Evolutionary conservation across 2,329 filamentous ascomycete genomes (phyloP).

Genomic region (Magnaporthiopsis poae): DNA sequence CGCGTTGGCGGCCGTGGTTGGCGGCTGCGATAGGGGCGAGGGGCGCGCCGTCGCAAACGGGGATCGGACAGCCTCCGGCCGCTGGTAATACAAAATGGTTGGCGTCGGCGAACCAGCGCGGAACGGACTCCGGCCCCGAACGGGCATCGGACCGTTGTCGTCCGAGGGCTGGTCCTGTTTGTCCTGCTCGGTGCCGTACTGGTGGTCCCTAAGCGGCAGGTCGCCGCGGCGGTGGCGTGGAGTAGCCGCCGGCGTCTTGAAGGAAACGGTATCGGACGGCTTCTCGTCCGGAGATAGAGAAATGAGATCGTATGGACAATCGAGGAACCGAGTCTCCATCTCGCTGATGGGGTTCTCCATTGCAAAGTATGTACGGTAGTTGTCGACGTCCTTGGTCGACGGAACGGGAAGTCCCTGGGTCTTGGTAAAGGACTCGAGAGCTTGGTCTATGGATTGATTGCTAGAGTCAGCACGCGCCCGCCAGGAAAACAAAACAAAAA

Average conservation of each 20-base stretch:
- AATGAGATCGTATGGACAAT: slow-evolving; percentile 45
- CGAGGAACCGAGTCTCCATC: slow-evolving; percentile 51
- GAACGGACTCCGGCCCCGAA: neutral
- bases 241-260: neutral
- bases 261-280: too few relatives aligned
- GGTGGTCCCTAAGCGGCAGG: neutral
- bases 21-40: neutral
- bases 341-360: slow-evolving; percentile 44
- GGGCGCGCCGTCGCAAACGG: neutral
- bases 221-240: neutral
- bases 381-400: slow-evolving; percentile 30
- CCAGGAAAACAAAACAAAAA: neutral
- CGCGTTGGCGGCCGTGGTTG: neutral
- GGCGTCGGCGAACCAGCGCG: neutral
- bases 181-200: neutral
- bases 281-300: slow-evolving; percentile 21
- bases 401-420: slow-evolving; percentile 41
- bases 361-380: slow-evolving; percentile 43
- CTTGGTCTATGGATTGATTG: slow-evolving; percentile 36
- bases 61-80: neutral
- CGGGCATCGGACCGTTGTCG: neutral
- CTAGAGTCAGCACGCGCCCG: neutral
- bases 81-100: neutral
- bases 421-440: slow-evolving; percentile 47
- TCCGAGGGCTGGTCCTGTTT: neutral